Evolutionary conservation across 306 rosid genomes (phyloP).

Genomic region (Calophaca sinica): DNA sequence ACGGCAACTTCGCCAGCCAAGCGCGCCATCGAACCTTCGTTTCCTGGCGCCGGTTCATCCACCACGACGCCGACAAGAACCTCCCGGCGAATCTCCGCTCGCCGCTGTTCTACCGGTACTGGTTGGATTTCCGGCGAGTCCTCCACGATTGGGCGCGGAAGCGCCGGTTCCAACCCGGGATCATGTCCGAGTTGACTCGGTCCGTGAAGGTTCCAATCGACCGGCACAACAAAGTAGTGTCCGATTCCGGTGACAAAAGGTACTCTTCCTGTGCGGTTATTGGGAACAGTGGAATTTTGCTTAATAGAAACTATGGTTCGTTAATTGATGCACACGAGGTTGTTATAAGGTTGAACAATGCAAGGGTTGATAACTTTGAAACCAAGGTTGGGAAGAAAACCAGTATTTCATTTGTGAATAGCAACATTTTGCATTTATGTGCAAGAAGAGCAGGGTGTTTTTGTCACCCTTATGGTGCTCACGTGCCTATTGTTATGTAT

Average conservation of each 20-base stretch:
- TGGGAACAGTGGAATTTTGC: slow-evolving; percentile 93
- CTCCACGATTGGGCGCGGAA: slow-evolving; percentile 74
- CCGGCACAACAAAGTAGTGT: slow-evolving; percentile 28
- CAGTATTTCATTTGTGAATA: slow-evolving; percentile 82
- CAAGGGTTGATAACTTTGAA: slow-evolving; percentile 61
- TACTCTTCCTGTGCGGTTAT: slow-evolving; percentile 86
- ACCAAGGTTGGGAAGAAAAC: slow-evolving; percentile 85
- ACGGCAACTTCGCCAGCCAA: slow-evolving; percentile 73
- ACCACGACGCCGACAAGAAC: slow-evolving; percentile 51
- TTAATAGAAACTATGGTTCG: slow-evolving; percentile 66
- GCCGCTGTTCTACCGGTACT: slow-evolving; percentile 79
- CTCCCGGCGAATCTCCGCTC: slow-evolving; percentile 64
- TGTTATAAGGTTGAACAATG: slow-evolving; percentile 90
- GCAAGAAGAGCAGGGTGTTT: slow-evolving; percentile 83
- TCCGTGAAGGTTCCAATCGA: slow-evolving; percentile 66
- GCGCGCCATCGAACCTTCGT: slow-evolving; percentile 74
- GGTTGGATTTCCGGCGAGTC: slow-evolving; percentile 77
- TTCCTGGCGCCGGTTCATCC: slow-evolving; percentile 74
- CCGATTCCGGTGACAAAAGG: slow-evolving; percentile 33
- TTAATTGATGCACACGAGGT: slow-evolving; percentile 77
- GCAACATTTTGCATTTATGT: slow-evolving; percentile 89
- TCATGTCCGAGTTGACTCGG: slow-evolving; percentile 69
- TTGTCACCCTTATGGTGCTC: slow-evolving; percentile 86
- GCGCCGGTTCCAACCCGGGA: slow-evolving; percentile 63
- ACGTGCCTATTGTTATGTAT: slow-evolving; percentile 83